These are phyloP conservation scores for Aureobasidium sp. DNA, from an alignment of 2,329 filamentous ascomycete species.

Conservation along the genomic window DNA sequence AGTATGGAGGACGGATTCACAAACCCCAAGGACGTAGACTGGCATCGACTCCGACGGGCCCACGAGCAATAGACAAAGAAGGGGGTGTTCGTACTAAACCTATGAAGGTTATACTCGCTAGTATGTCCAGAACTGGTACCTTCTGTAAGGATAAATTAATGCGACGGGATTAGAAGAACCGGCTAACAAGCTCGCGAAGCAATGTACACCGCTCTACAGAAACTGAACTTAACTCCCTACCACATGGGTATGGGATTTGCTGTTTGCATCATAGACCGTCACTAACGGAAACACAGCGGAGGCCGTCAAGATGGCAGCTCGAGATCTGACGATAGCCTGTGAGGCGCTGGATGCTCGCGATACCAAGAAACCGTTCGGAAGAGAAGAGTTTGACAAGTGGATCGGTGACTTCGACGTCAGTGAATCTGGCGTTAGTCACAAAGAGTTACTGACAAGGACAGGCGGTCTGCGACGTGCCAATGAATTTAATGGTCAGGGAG, in stretches of 20 bases:
- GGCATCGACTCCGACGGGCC: background rate
- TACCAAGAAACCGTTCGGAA: constrained; percentile 15
- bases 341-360: constrained; percentile 17
- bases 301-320: constrained; percentile 14
- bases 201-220: background rate
- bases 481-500: constrained; percentile 14
- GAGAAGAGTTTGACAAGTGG: constrained; percentile 16
- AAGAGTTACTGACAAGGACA: background rate
- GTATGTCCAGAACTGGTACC: constrained; percentile 21
- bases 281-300: background rate
- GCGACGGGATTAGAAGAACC: background rate
- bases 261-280: background rate
- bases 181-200: background rate
- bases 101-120: constrained; percentile 20
- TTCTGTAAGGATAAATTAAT: constrained; percentile 5
- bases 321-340: constrained; percentile 16
- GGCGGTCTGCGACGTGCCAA: constrained; percentile 16
- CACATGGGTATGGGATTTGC: constrained; percentile 14
- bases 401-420: constrained; percentile 14
- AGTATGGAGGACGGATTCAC: background rate
- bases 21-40: background rate
- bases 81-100: constrained; percentile 14
- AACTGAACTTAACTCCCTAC: constrained; percentile 12
- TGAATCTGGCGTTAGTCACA: background rate
- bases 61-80: background rate